phyloP scores from a whole-genome alignment of 2,329 filamentous ascomycete species.

The Colletotrichum sp. region DNA sequence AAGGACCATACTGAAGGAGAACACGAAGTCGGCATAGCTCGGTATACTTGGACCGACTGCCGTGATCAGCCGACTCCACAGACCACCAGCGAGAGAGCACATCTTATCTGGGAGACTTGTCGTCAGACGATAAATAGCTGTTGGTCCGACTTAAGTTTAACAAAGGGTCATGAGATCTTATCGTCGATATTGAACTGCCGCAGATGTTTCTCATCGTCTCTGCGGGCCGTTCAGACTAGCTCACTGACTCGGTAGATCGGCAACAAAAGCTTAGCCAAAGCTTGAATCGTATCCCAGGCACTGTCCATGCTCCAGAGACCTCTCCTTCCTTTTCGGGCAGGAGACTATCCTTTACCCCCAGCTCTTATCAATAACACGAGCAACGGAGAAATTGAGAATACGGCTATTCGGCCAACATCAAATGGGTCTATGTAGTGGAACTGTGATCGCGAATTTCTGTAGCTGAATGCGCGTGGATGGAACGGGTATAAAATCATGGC shows the following conservation, averaged over 20 bases:
- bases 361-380: not conserved
- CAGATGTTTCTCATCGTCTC: not conserved
- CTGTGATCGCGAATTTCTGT: not conserved
- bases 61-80: not conserved
- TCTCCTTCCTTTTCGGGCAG: not conserved
- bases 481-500: not conserved
- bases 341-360: not conserved
- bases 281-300: not conserved
- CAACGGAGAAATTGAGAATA: not conserved
- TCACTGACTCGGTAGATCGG: not conserved
- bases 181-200: not conserved
- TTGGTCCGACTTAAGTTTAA: not conserved
- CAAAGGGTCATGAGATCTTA: not conserved
- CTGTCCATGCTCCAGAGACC: not conserved
- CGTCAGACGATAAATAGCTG: not conserved
- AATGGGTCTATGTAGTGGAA: not conserved
- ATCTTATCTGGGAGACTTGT: not conserved
- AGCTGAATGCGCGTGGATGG: accelerated
- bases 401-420: not conserved
- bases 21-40: not conserved
- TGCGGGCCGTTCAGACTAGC: not conserved
- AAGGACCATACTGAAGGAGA: not conserved
- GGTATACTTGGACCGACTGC: not conserved
- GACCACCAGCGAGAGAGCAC: not conserved
- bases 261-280: not conserved